phyloP scores from a whole-genome alignment of 805 yeast species.

The Wickerhamiella allomyrinae region DNA sequence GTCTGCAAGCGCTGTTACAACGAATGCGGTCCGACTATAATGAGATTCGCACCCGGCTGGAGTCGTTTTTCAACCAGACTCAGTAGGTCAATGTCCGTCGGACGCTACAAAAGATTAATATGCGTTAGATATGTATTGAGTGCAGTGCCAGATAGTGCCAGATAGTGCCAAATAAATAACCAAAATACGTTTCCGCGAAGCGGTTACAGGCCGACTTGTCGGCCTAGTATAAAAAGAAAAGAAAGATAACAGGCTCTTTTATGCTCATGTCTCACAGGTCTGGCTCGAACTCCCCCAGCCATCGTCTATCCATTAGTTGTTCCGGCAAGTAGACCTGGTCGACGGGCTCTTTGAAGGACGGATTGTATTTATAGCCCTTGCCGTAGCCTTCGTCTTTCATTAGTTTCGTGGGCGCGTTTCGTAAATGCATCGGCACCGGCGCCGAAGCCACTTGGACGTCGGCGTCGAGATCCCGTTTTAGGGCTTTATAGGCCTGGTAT shows the following conservation, averaged over 20 bases:
- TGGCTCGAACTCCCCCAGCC: constrained; percentile 11
- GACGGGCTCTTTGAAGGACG: constrained; percentile 63
- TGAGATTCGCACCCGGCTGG: constrained; percentile 14
- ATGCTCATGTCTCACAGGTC: no score
- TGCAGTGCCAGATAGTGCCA: no score
- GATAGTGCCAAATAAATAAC: no score
- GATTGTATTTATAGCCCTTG: constrained; percentile 78
- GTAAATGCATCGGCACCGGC: constrained; percentile 51
- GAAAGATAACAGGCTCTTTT: no score
- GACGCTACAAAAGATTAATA: no score
- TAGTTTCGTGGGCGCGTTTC: constrained; percentile 87
- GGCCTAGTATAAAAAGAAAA: no score
- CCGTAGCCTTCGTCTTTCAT: constrained; percentile 86
- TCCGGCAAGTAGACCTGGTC: constrained; percentile 57
- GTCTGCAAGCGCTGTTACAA: constrained; percentile 18
- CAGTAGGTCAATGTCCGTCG: no score
- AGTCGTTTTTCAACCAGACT: not conserved
- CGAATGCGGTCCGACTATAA: constrained; percentile 24
- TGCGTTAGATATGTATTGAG: no score
- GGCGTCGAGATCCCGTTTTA: constrained; percentile 43
- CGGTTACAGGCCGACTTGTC: no score
- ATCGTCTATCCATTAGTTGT: constrained; percentile 19
- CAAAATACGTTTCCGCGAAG: no score
- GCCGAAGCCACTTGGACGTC: constrained; percentile 48
- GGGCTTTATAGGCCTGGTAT: constrained; percentile 61